Base-by-base conservation (phyloP, 2,329 filamentous ascomycete genomes). In the Arthrobotrys sinensis region DNA sequence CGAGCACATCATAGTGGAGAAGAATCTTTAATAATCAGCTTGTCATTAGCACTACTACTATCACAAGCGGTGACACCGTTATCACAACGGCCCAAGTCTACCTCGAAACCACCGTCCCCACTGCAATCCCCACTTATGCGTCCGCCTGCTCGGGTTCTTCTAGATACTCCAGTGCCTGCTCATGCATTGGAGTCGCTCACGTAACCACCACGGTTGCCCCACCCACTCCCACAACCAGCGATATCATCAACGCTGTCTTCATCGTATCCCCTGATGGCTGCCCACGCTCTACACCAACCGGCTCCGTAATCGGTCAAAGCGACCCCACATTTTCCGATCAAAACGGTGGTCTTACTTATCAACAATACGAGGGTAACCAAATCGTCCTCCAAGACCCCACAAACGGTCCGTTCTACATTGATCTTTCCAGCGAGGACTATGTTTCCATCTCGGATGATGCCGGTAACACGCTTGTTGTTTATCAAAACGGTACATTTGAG, bases 131-230 rank as follows among this genome's bases (percentile, higher is more conserved):
- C 8, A 63, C 79, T 1, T 82, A 82, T 52, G 81, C 81, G 4
- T 80, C 80, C 1, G 79, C 81, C 16, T 82, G 81, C 78, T 80
- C 79, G n/a, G 76, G 77, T 28, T 43, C 75, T 28, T 70, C 67
- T 11, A 73, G 73, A 57, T 82, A 82, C 65, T 78, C 80, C 21
- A 82, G 80, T n/a, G 81, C 81, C 21, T 82, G 81, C 80, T 78
- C 77, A 1, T 82, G 81, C 75, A 55, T 81, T 43, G 81, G 81
- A 7, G 79, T 81, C 14, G 32, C 57, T 79, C 32, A 19, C 4
- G 48, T 38, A 3, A 53, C 45, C 28, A 50, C 48, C 16, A 50
- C 63, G 1, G 32, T 52, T 38, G 19, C 32, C 14, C 40, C 46
- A 21, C 45, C 34, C 6, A 43, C 63, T n/a, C 32, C 45, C n/a